A percentile compares a stretch with the other conserved stretches of the same genome.
Evolutionary conservation across 2,329 filamentous ascomycete genomes (phyloP).

Genomic region (Furcasterigmium sp.): DNA sequence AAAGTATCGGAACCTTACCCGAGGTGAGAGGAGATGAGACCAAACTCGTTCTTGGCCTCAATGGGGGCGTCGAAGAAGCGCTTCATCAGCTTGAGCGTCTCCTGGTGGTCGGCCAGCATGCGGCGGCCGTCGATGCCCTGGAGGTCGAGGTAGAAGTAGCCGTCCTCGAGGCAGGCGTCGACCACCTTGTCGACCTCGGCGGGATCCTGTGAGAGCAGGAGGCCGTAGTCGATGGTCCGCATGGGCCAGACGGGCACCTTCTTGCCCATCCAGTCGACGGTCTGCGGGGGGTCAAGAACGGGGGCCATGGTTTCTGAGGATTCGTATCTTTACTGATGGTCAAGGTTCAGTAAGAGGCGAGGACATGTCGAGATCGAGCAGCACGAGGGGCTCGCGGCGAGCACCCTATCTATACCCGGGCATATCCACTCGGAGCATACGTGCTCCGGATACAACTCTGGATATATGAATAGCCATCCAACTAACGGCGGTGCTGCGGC

Average conservation of each 20-base stretch:
- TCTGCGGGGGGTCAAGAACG: slow-evolving; percentile 32
- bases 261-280: slow-evolving; percentile 43
- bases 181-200: slow-evolving; percentile 46
- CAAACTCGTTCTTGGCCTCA: slow-evolving; percentile 52
- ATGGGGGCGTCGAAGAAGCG: slow-evolving; percentile 48
- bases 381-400: too few species aligned
- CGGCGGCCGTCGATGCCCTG: slow-evolving; percentile 46
- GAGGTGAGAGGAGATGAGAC: slow-evolving; percentile 46
- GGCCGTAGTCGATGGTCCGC: slow-evolving; percentile 46
- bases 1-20: slow-evolving; percentile 33
- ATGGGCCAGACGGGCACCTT: slow-evolving; percentile 44
- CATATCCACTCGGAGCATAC: too few species aligned
- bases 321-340: neutral
- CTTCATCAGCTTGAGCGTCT: slow-evolving; percentile 48
- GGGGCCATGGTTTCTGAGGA: slow-evolving; percentile 25
- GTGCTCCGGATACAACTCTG: too few species aligned
- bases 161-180: slow-evolving; percentile 41
- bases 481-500: too few species aligned
- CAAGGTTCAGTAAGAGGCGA: neutral
- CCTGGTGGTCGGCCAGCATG: slow-evolving; percentile 46
- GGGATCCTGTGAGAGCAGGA: slow-evolving; percentile 48
- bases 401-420: too few species aligned
- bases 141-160: slow-evolving; percentile 53
- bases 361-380: too few species aligned
- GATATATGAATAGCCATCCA: too few species aligned